Percentiles rank a stretch among this genome's conserved stretches.
These are phyloP conservation scores for Leucaena leucocephala DNA, from an alignment of 306 rosid species.

Conservation along the genomic window DNA sequence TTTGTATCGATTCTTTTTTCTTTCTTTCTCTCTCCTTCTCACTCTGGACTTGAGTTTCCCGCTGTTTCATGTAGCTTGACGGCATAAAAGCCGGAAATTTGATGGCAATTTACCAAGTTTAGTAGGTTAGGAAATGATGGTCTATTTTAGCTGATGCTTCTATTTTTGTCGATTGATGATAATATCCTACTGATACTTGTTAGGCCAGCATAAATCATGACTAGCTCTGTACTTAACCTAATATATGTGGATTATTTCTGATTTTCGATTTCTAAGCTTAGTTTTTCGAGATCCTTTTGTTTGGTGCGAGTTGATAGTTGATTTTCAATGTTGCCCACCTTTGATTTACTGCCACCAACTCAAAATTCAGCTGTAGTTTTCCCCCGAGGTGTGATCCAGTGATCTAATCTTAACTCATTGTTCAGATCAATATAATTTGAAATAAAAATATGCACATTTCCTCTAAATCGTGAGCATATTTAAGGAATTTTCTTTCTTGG, in stretches of 20 bases:
- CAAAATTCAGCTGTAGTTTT: slow-evolving; percentile 7
- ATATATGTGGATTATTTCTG: slow-evolving; percentile 12
- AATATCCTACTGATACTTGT: not conserved
- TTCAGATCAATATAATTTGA: slow-evolving; percentile 28
- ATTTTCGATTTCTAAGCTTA: slow-evolving; percentile 27
- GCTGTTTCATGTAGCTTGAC: not conserved
- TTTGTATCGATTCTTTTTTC: not conserved
- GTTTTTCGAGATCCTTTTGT: slow-evolving; percentile 21
- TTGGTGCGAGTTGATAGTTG: slow-evolving; percentile 7
- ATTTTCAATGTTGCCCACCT: slow-evolving; percentile 18
- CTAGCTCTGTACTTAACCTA: not conserved
- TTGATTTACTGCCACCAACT: slow-evolving; percentile 15
- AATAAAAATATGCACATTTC: slow-evolving; percentile 21
- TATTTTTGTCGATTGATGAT: slow-evolving; percentile 2
- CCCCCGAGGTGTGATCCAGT: slow-evolving; percentile 10
- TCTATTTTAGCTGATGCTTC: slow-evolving; percentile 23
- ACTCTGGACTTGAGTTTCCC: slow-evolving; percentile 18
- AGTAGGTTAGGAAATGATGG: not conserved
- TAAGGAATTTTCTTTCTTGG: not conserved
- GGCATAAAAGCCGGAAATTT: not conserved
- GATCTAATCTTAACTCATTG: slow-evolving; percentile 29
- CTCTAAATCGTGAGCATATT: slow-evolving; percentile 6
- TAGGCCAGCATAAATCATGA: slow-evolving; percentile 21
- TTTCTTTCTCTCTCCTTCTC: not conserved
- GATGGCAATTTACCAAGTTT: slow-evolving; percentile 11